Evolutionary conservation across 306 rosid genomes (phyloP).

Genomic region (Cyamopsis tetragonoloba): DNA sequence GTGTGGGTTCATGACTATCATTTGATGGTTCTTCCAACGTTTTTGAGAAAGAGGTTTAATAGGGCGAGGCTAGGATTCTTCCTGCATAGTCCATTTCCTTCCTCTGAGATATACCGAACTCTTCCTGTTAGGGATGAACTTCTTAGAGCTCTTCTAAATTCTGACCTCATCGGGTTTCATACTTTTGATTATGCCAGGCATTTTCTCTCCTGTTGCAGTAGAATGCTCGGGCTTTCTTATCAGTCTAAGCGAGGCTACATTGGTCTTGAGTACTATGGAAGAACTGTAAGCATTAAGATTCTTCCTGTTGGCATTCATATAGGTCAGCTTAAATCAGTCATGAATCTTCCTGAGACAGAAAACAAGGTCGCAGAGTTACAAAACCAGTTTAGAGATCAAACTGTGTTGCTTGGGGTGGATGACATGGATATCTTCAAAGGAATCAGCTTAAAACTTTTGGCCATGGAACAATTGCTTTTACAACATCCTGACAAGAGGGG

Average conservation of each 20-base stretch:
- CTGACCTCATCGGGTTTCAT: slow-evolving; percentile 87
- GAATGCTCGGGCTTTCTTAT: slow-evolving; percentile 83
- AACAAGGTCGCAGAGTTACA: slow-evolving; percentile 60
- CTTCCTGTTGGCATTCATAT: slow-evolving; percentile 84
- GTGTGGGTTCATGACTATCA: slow-evolving; percentile 96
- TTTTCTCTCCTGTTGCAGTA: slow-evolving; percentile 83
- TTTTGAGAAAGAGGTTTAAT: slow-evolving; percentile 56
- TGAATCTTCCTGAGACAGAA: slow-evolving; percentile 65
- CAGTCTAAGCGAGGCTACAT: slow-evolving; percentile 90
- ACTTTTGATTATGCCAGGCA: slow-evolving; percentile 93
- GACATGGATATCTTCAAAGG: slow-evolving; percentile 69
- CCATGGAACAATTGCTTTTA: slow-evolving; percentile 75
- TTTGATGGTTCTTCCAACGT: slow-evolving; percentile 90
- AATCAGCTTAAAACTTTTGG: slow-evolving; percentile 82
- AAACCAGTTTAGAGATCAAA: slow-evolving; percentile 55
- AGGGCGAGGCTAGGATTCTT: slow-evolving; percentile 43
- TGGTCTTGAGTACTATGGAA: slow-evolving; percentile 87
- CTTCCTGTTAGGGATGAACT: slow-evolving; percentile 90
- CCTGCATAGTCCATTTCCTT: slow-evolving; percentile 44
- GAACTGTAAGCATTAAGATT: slow-evolving; percentile 57
- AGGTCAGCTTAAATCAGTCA: slow-evolving; percentile 62
- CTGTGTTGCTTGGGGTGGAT: slow-evolving; percentile 77
- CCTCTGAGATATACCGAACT: slow-evolving; percentile 62
- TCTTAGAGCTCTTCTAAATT: slow-evolving; percentile 75
- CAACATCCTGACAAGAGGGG: slow-evolving; percentile 85